Evolutionary conservation across 495 filamentous ascomycete species (phyloP), one percentile per base, ranked within the genome.

Genomic region (Podospora didyma): DNA sequence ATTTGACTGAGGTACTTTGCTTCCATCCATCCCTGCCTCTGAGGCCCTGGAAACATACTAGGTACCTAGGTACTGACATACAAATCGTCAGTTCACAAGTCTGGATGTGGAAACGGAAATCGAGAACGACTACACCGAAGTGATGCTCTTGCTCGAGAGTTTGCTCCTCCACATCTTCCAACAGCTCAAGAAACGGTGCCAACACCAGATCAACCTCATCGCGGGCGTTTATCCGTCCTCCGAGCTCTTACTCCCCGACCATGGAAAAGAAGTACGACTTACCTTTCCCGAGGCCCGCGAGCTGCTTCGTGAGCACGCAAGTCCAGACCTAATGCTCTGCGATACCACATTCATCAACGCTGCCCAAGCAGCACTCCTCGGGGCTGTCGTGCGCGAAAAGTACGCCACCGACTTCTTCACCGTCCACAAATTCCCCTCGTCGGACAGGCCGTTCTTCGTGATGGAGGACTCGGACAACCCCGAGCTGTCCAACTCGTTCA

Each of bases 51-150:
- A n/a, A n/a, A n/a, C n/a, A n/a, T n/a, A n/a, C n/a, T n/a, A n/a
- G n/a, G n/a, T n/a, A n/a, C n/a, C n/a, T 31, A 31, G 26, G 26
- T 31, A 31, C 26, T 31, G 4, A 31, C 9, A n/a, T 9, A 31
- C 9, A 3, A 31, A 31, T 9, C 26, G 26, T 9, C 86, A 89
- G 69, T 96, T 94, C 73, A 89, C 88, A 47, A 91, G 92, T 71
- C 88, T 96, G 51, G 92, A 96, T 87, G 78, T 96, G 63, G 92
- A 96, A 69, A 96, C 93, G 87, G 89, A 89, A 28, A 96, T 96
- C 70, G 80, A 88, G 54, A 75, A 88, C 53, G 82, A 92, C 72
- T 96, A 96, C 75, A 85, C 90, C 70, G 92, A 96, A 69, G 89
- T 93, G 35, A 75, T 89, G 24, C 75, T 83, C 22, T 85, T 88